Evolutionary conservation across 495 filamentous ascomycete species (phyloP), one percentile per base, ranked within the genome.

Genomic region (Talaromyces thailandensis): DNA sequence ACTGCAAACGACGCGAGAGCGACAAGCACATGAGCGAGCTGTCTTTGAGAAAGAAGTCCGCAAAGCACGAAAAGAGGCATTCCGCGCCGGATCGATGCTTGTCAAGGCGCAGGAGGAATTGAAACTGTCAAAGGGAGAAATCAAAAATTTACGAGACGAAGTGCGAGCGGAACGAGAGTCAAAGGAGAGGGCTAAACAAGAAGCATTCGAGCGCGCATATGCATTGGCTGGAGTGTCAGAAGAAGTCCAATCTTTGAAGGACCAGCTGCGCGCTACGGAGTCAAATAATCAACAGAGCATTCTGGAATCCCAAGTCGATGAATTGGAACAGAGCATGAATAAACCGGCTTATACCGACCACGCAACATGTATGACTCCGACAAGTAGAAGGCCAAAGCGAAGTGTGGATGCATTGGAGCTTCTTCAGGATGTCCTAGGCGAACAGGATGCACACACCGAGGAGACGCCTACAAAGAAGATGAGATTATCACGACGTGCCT

Each of bases 41-140:
- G 73, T 92, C 26, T 93, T 89, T 76, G 90, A 95, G 72, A 95
- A 94, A 67, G 91, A 95, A 69, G 86, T 93, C 37, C 78, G 89
- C 52, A 84, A 88, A 55, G 84, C 87, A n/a, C 79, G 89, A 31
- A 95, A 93, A 71, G 91, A 94, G 66, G 86, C 87, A 0, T 95
- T 91, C 76, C 93, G 91, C 56, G 84, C 88, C 4, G 90, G 90
- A 12, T 92, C 90, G 14, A 75, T 78, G 2, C 68, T 90, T 14
- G 87, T 94, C 23, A 91, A 95, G 67, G 66, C 86, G 12, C 91
- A 95, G 69, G 90, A 95, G 64, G 91, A 96, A 67, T 74, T 93
- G 61, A 93, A 93, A 67, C 73, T 87, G 4, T 73, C 81, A 2
- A 84, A 87, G 62, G 79, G 80, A 18, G 80, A 78, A 64, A 66